Conservation (phyloP, 192 early-diverging fungal species). For the Martensiomyces pterosporus region DNA sequence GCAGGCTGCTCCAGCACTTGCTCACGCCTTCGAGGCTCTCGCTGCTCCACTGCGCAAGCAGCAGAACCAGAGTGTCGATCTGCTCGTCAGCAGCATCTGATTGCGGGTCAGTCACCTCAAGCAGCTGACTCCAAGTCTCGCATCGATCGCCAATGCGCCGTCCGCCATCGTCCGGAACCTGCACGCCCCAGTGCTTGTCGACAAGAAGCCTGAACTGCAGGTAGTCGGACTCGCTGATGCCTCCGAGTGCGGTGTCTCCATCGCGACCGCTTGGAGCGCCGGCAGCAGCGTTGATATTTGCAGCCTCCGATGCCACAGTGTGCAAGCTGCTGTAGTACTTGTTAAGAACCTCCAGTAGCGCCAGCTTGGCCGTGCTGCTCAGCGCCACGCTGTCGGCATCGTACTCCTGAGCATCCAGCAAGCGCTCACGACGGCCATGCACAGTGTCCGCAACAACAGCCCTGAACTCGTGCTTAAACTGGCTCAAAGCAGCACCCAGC, state of each 20-base stretch:
- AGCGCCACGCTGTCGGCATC: background rate
- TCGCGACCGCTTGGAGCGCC: too few relatives aligned
- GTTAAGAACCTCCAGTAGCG: conserved; percentile 5
- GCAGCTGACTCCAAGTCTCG: conserved; percentile 2
- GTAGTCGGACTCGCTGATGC: conserved; percentile 4
- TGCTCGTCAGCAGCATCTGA: conserved; percentile 1
- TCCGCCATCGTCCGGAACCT: background rate
- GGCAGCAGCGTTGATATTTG: too few relatives aligned
- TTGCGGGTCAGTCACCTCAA: conserved; percentile 1
- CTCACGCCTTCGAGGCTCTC: conserved; percentile 1
- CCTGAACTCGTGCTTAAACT: conserved; percentile 12
- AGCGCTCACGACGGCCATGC: background rate
- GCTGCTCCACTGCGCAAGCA: conserved; percentile 18
- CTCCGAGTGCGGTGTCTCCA: too few relatives aligned
- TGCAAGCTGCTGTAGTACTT: conserved; percentile 3
- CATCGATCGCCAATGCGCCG: conserved; percentile 2
- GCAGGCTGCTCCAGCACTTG: conserved; percentile 8
- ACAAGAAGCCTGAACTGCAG: conserved; percentile 22
- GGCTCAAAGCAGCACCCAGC: conserved; percentile 7
- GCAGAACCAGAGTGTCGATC: conserved; percentile 10
- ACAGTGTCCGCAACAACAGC: background rate
- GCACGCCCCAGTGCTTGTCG: conserved; percentile 22
- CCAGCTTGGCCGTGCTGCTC: conserved; percentile 11
- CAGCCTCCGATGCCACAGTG: too few relatives aligned
- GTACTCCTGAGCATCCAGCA: too few relatives aligned